Evolutionary conservation across 208 protist species (phyloP).

Genomic region (Acanthamoeba healyi): DNA sequence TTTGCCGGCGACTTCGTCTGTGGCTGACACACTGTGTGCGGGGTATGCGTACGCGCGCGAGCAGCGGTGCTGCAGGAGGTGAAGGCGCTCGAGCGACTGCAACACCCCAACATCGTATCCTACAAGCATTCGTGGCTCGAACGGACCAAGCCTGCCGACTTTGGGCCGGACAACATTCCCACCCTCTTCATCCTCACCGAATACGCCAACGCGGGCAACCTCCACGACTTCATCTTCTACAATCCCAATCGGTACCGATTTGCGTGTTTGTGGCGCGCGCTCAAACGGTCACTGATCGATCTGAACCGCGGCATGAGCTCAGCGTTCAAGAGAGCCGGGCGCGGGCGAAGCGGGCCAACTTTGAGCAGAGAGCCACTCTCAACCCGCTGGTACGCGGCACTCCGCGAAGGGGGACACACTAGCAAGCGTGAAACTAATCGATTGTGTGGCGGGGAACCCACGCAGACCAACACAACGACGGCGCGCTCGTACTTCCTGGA

Average conservation of each 20-base stretch:
- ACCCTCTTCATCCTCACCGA: constrained; percentile 63
- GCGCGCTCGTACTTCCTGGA: constrained; percentile 41
- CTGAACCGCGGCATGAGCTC: too few species aligned
- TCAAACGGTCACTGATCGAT: too few species aligned
- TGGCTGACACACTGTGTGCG: too few species aligned
- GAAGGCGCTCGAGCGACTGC: constrained; percentile 26
- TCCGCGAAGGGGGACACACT: too few species aligned
- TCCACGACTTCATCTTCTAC: constrained; percentile 68
- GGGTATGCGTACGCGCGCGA: not conserved
- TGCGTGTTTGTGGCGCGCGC: too few species aligned
- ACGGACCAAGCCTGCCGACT: constrained; percentile 39
- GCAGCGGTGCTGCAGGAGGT: not conserved
- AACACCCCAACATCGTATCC: constrained; percentile 42
- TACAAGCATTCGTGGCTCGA: constrained; percentile 70
- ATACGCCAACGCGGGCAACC: constrained; percentile 60
- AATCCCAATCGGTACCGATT: constrained; percentile 24
- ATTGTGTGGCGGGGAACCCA: too few species aligned
- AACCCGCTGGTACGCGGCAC: constrained; percentile 29
- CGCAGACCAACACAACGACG: constrained; percentile 23
- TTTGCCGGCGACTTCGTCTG: too few species aligned
- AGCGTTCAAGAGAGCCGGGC: not conserved
- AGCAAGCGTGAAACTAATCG: too few species aligned
- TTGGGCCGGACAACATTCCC: constrained; percentile 45
- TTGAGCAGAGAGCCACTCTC: not conserved
- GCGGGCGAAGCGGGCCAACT: not conserved